These are phyloP conservation scores for Magnaporthiopsis rhizophila DNA, from an alignment of 2,329 filamentous ascomycete species.

Conservation along the genomic window DNA sequence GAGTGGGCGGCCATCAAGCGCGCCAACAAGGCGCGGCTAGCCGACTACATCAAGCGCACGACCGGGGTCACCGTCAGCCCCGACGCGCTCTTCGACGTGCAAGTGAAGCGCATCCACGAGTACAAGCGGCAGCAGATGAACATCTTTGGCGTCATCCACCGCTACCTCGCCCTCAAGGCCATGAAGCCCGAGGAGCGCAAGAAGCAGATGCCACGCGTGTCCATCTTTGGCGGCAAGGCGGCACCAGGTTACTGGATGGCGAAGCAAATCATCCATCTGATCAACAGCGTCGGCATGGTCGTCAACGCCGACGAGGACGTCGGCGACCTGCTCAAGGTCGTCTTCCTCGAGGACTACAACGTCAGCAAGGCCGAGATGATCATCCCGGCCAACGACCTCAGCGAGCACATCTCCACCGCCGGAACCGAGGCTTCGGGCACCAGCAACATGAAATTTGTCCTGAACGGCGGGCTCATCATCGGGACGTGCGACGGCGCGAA, in stretches of 20 bases:
- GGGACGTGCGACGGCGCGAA: conserved; percentile 97
- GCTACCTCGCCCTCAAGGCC: conserved; percentile 82
- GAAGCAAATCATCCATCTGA: conserved; percentile 94
- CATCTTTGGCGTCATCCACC: conserved; percentile 95
- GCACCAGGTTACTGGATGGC: conserved; percentile 99
- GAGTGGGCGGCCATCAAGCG: conserved; percentile 97
- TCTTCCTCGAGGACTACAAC: conserved; percentile 98
- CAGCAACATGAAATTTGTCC: conserved; percentile 99
- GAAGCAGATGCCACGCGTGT: conserved; percentile 80
- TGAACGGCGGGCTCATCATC: conserved; percentile 95
- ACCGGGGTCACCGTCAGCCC: conserved; percentile 81
- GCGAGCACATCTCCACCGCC: conserved; percentile 96
- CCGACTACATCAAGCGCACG: conserved; percentile 80
- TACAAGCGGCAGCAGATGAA: conserved; percentile 99
- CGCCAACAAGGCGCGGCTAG: conserved; percentile 87
- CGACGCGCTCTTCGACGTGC: conserved; percentile 83
- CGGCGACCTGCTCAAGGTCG: conserved; percentile 89
- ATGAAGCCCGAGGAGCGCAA: conserved; percentile 78
- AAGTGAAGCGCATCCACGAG: conserved; percentile 98
- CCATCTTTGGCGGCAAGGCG: conserved; percentile 95
- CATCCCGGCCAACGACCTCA: conserved; percentile 86
- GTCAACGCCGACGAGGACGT: conserved; percentile 91
- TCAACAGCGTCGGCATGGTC: conserved; percentile 84
- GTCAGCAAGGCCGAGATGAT: conserved; percentile 99
- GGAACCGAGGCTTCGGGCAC: conserved; percentile 87